Conservation (phyloP, 2,329 filamentous ascomycete species). For the Hypoxylon sp. region DNA sequence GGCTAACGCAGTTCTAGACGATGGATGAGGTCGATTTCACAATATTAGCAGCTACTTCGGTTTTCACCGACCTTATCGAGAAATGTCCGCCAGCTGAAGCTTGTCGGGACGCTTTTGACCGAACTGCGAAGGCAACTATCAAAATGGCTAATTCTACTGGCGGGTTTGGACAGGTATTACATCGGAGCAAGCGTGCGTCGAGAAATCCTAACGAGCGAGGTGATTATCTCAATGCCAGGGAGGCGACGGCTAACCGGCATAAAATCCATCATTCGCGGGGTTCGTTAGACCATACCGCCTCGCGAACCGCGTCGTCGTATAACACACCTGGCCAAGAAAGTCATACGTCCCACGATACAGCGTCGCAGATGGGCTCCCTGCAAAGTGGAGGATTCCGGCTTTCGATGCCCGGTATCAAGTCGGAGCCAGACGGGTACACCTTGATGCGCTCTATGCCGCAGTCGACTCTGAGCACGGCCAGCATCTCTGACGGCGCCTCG, state of each 20-base stretch:
- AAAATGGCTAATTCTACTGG: constrained; percentile 92
- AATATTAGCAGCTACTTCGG: constrained; percentile 89
- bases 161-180: constrained; percentile 69
- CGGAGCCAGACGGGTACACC: constrained; percentile 50
- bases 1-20: constrained; percentile 59
- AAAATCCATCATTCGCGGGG: constrained; percentile 30
- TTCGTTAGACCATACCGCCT: constrained; percentile 36
- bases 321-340: constrained; percentile 36
- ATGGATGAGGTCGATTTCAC: constrained; percentile 99
- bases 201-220: constrained; percentile 39
- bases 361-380: constrained; percentile 38
- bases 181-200: constrained; percentile 41
- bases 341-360: constrained; percentile 35
- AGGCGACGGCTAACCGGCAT: constrained; percentile 44
- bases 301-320: constrained; percentile 36
- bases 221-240: constrained; percentile 44
- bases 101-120: constrained; percentile 91
- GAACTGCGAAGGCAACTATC: constrained; percentile 93
- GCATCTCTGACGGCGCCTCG: constrained; percentile 48
- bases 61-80: constrained; percentile 88
- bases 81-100: constrained; percentile 96
- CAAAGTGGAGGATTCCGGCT: constrained; percentile 42
- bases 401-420: constrained; percentile 46
- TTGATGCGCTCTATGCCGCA: constrained; percentile 52
- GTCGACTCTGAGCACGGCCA: constrained; percentile 49